Conservation (phyloP, 768 basidiomycete genomes). For the Leccinum disarticulatum region DNA sequence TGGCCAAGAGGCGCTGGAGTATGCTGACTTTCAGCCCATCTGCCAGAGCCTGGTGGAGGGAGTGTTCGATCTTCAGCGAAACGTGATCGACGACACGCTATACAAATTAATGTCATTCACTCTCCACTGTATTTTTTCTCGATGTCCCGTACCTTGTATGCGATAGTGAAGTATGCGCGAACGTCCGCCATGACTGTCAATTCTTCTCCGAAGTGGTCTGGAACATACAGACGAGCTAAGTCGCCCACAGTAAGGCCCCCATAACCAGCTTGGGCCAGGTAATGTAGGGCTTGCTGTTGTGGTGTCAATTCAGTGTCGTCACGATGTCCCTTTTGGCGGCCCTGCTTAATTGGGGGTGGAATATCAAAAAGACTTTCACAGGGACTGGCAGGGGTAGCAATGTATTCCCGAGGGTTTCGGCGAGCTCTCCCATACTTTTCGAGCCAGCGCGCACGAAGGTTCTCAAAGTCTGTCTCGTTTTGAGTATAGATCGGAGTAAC, state of each 20-base stretch:
- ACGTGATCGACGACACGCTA: slow-evolving; percentile 58
- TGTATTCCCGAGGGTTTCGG: not conserved
- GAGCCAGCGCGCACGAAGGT: slow-evolving; percentile 27
- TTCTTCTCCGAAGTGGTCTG: slow-evolving; percentile 40
- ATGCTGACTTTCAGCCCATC: slow-evolving; percentile 37
- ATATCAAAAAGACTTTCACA: no score
- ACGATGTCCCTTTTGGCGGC: no score
- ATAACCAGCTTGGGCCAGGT: slow-evolving; percentile 35
- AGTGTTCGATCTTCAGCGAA: slow-evolving; percentile 49
- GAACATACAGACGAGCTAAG: slow-evolving; percentile 26
- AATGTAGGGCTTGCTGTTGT: slow-evolving; percentile 17
- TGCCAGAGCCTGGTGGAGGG: slow-evolving; percentile 42
- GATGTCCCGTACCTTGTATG: slow-evolving; percentile 45
- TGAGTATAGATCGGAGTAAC: slow-evolving; percentile 39
- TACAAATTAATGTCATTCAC: not conserved
- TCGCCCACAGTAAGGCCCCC: slow-evolving; percentile 19
- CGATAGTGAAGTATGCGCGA: slow-evolving; percentile 55
- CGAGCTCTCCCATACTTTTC: slow-evolving; percentile 22
- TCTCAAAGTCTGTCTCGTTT: slow-evolving; percentile 26
- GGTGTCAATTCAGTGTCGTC: no score
- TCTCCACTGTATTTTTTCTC: not conserved
- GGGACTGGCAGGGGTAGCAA: not conserved
- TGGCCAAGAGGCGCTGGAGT: slow-evolving; percentile 32
- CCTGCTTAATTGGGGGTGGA: no score
- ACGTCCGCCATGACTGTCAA: slow-evolving; percentile 54